These are phyloP conservation scores for Solanum peruvianum DNA, from an alignment of 257 asterid genomes.

Conservation along the genomic window DNA sequence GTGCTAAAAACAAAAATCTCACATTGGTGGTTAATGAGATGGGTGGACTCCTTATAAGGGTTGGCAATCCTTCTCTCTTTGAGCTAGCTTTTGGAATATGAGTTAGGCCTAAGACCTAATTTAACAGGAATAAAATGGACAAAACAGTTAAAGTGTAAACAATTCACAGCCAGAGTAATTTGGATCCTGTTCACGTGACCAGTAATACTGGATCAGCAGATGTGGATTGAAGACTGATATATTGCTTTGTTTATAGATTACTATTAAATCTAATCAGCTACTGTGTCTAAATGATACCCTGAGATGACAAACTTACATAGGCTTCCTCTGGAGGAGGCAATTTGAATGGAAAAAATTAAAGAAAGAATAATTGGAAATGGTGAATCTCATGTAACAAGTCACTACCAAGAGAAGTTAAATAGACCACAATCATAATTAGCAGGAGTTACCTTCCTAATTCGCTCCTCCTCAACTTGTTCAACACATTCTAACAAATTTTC, in stretches of 20 bases:
- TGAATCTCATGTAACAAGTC: background rate
- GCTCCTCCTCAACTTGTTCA: slow-evolving; percentile 69
- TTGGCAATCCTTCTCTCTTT: too few species aligned
- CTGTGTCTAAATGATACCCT: background rate
- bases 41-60: too few species aligned
- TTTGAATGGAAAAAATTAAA: background rate
- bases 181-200: background rate
- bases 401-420: background rate
- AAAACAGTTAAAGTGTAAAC: background rate
- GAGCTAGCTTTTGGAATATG: too few species aligned
- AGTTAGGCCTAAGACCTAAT: too few species aligned
- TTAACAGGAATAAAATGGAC: background rate
- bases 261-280: background rate
- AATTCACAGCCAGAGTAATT: background rate
- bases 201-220: background rate
- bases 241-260: background rate
- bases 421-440: slow-evolving; percentile 1
- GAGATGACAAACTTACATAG: background rate
- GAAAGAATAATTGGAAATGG: background rate
- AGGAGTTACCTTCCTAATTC: slow-evolving; percentile 58
- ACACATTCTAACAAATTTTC: slow-evolving; percentile 71
- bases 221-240: background rate
- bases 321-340: background rate
- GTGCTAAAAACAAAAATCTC: too few species aligned
- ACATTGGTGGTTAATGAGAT: too few species aligned